Percentiles rank a stretch among this genome's conserved stretches.
Conservation (phyloP, 2,329 filamentous ascomycete genomes). For the Cercospora brassicicola region DNA sequence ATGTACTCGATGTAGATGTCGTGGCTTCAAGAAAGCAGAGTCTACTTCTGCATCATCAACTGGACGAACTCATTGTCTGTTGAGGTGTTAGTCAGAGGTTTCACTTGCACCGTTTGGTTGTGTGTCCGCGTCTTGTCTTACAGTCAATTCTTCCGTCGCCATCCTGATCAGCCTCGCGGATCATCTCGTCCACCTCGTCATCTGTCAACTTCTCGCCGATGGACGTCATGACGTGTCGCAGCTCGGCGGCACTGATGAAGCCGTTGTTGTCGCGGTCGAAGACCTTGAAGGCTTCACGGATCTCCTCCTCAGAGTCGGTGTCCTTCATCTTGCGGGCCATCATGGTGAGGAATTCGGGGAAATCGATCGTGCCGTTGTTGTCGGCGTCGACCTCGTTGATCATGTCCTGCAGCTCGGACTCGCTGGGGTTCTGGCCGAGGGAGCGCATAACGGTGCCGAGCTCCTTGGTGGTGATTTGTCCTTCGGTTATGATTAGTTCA, state of each 20-base stretch:
- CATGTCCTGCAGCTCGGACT: slow-evolving; percentile 64
- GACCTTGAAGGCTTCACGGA: slow-evolving; percentile 65
- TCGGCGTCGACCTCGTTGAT: slow-evolving; percentile 67
- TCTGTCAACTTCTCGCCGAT: slow-evolving; percentile 66
- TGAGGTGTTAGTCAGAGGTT: slow-evolving; percentile 5
- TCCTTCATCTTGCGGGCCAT: slow-evolving; percentile 65
- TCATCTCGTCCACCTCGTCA: slow-evolving; percentile 66
- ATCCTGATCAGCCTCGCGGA: slow-evolving; percentile 64
- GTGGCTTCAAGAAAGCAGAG: neutral
- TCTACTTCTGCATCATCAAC: slow-evolving; percentile 59
- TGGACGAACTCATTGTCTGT: slow-evolving; percentile 58
- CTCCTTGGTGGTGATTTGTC: slow-evolving; percentile 64
- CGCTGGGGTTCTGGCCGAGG: slow-evolving; percentile 63
- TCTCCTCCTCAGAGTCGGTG: slow-evolving; percentile 63
- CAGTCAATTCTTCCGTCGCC: slow-evolving; percentile 66
- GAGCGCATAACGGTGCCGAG: slow-evolving; percentile 64
- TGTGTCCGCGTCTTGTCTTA: slow-evolving; percentile 38
- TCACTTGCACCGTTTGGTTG: neutral
- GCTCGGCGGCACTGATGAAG: slow-evolving; percentile 63
- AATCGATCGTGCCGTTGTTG: slow-evolving; percentile 66
- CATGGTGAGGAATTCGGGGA: slow-evolving; percentile 66
- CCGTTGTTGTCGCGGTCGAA: slow-evolving; percentile 67
- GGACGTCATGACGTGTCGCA: slow-evolving; percentile 63
- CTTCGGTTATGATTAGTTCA: slow-evolving; percentile 38
- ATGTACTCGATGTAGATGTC: slow-evolving; percentile 5